Base-by-base conservation (phyloP, 192 early-diverging fungal species). In the Ramicandelaber brevisporus region DNA sequence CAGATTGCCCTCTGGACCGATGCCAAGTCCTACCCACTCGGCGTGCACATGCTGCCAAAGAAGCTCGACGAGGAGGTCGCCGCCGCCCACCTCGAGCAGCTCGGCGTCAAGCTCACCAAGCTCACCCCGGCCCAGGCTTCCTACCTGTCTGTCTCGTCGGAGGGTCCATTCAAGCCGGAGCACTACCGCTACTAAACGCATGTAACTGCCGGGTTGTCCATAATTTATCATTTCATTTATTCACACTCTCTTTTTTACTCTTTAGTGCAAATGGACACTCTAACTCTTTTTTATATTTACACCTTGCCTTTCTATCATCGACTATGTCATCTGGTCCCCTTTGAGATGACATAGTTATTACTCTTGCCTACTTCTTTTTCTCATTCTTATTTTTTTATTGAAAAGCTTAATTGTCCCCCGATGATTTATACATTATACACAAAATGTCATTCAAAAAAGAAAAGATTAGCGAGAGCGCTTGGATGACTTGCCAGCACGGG, bases 1-100 rank as follows among this genome's bases (percentile, higher is more conserved):
- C 87, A 97, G 62, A 90, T 97, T 40, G 92, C 86, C 41, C 73
- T 97, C 52, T 97, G 86, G 87, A 93, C 87, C 43, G 71, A 90
- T 51, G 54, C 60, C 38, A 56, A 45, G 16, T 51, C 65, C 32
- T 97, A 80, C 71, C 63, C 85, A 35, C 57, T 93, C 40, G 92
- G 92, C 53, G 87, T 97, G 38, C 92, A 97, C 66, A 65, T 90
- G 46, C 68, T 97, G 45, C 87, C 92, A 65, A 97, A 97, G 84
- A 78, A 86, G 56, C 68, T 93, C 36, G 92, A 97, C 57, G 92
- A 97, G 63, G 90, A 96, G 67, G 90, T 96, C 41, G 90, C 90
- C 28, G 63, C 65, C 40, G 77, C 84, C 43, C 90, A 96, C 60
- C 66, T 96, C 31, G 68, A 53, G 53, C 78, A 92, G 68, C 70